Evolutionary conservation across 805 yeast species (phyloP).

Genomic region (Saturnispora besseyi): DNA sequence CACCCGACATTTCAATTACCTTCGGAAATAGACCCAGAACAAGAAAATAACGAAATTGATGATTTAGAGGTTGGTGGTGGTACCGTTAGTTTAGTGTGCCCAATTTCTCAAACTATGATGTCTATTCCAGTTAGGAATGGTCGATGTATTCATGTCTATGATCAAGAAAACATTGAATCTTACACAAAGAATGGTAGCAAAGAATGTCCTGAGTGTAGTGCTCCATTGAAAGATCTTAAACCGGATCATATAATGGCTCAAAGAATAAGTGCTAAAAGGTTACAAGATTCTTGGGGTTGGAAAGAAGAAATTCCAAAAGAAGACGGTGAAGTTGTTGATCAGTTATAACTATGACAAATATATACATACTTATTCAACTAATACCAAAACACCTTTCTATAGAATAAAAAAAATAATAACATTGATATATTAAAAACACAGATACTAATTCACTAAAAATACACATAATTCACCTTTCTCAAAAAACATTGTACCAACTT

Average conservation of each 20-base stretch:
- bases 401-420: neutral
- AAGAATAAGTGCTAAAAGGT: constrained; percentile 10
- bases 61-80: constrained; percentile 72
- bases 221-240: constrained; percentile 6
- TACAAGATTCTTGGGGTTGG: constrained; percentile 7
- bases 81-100: constrained; percentile 56
- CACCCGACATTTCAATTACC: constrained; percentile 61
- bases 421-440: neutral
- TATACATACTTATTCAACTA: neutral
- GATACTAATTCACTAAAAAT: constrained; percentile 1
- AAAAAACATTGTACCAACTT: constrained; percentile 33
- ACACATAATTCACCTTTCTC: neutral
- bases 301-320: constrained; percentile 2
- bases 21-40: constrained; percentile 14
- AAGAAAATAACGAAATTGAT: constrained; percentile 30
- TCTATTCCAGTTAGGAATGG: constrained; percentile 46
- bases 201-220: constrained; percentile 54
- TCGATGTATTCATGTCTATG: constrained; percentile 57
- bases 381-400: no score
- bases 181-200: constrained; percentile 22
- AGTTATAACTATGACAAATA: neutral
- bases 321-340: constrained; percentile 4
- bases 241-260: constrained; percentile 14
- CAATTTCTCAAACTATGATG: constrained; percentile 47
- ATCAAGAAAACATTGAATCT: constrained; percentile 34